Percentiles rank a stretch among this genome's conserved stretches.
phyloP scores from a whole-genome alignment of 169 alveolate genomes.

The Eimeria acervulina region DNA sequence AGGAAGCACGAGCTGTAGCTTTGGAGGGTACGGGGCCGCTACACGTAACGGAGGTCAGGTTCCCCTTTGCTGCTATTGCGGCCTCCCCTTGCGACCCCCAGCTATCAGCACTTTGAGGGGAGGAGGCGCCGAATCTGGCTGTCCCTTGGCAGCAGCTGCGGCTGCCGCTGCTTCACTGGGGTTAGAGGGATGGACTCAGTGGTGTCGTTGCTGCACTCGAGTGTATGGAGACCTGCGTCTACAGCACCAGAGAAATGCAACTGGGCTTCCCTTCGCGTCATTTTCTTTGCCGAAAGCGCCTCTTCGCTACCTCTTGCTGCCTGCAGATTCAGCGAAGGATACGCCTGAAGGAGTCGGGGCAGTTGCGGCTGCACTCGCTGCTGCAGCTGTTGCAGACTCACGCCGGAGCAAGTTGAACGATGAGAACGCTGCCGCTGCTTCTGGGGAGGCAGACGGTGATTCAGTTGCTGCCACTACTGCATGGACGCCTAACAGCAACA shows the following conservation, averaged over 20 bases:
- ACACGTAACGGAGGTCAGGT: slow-evolving; percentile 77
- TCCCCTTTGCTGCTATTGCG: slow-evolving; percentile 77
- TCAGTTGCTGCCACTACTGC: not conserved
- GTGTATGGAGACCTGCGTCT: slow-evolving; percentile 73
- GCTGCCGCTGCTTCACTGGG: slow-evolving; percentile 73
- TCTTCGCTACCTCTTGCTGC: slow-evolving; percentile 66
- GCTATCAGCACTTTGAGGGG: slow-evolving; percentile 39
- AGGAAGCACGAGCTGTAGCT: slow-evolving; percentile 72
- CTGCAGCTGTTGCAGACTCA: slow-evolving; percentile 67
- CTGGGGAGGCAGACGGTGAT: slow-evolving; percentile 53
- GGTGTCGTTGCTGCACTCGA: slow-evolving; percentile 79
- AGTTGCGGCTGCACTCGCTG: slow-evolving; percentile 73
- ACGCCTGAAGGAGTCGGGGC: slow-evolving; percentile 69
- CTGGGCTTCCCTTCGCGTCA: slow-evolving; percentile 44
- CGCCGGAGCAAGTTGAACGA: slow-evolving; percentile 29
- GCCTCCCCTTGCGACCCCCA: slow-evolving; percentile 72
- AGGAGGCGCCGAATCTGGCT: slow-evolving; percentile 65
- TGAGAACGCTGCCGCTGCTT: slow-evolving; percentile 5
- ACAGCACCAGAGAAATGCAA: slow-evolving; percentile 65
- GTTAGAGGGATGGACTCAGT: slow-evolving; percentile 49
- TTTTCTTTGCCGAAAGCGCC: slow-evolving; percentile 55
- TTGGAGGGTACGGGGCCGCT: slow-evolving; percentile 71
- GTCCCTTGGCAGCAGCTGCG: slow-evolving; percentile 73
- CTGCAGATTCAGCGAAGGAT: slow-evolving; percentile 55
- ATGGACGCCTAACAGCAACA: slow-evolving; percentile 9